Evolutionary conservation across 129 eudicot species (phyloP).

Genomic region (Helichrysum umbraculigerum): DNA sequence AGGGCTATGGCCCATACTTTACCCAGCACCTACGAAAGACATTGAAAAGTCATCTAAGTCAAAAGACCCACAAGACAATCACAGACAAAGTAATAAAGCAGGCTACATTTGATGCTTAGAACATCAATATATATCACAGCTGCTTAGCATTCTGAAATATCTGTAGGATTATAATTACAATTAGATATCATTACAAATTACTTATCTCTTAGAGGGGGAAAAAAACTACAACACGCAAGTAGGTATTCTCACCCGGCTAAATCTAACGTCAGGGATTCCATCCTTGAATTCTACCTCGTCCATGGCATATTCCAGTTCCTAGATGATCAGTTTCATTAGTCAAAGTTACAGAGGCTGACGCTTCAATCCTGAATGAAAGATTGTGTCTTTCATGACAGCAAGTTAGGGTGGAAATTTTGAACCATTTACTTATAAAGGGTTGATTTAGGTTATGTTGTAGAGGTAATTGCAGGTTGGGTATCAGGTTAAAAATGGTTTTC

Average conservation of each 20-base stretch:
- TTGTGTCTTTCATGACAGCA: constrained; percentile 17
- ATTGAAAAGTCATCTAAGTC: constrained; percentile 33
- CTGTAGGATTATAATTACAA: constrained; percentile 9
- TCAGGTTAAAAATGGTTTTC: too few species aligned
- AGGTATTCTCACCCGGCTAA: constrained; percentile 72
- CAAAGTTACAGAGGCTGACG: constrained; percentile 9
- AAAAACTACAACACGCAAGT: constrained; percentile 11
- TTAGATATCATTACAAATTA: not conserved
- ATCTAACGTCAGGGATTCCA: constrained; percentile 90
- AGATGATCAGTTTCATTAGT: constrained; percentile 32
- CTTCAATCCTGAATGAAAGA: constrained; percentile 12
- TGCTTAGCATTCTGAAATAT: not conserved
- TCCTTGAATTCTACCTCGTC: constrained; percentile 65
- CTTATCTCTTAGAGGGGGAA: not conserved
- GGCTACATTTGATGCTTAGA: not conserved
- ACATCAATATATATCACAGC: not conserved
- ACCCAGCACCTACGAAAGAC: constrained; percentile 69
- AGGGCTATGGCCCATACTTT: constrained; percentile 83
- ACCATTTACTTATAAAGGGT: not conserved
- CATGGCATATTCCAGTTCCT: constrained; percentile 88
- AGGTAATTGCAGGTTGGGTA: too few species aligned
- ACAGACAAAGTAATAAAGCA: not conserved
- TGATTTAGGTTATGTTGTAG: not conserved
- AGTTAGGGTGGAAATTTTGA: not conserved
- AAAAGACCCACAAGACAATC: constrained; percentile 8